Evolutionary conservation across 2,329 filamentous ascomycete genomes (phyloP).

Genomic region (Sclerotinia sclerotiorum): DNA sequence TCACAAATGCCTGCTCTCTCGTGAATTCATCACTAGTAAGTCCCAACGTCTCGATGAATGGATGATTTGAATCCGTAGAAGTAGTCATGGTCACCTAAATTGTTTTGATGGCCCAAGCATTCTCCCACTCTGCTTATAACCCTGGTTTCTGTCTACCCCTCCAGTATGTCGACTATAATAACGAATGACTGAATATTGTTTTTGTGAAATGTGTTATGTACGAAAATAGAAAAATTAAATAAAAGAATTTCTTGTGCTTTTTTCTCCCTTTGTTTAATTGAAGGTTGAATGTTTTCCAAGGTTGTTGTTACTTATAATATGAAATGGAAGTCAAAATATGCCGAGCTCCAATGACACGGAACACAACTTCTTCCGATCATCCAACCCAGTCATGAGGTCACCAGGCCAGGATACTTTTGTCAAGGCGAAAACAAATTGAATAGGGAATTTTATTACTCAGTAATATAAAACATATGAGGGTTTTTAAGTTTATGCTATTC

Average conservation of each 20-base stretch:
- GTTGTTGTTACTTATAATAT: background rate
- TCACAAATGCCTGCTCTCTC: constrained; percentile 40
- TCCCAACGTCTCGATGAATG: constrained; percentile 41
- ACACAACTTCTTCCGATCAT: constrained; percentile 13
- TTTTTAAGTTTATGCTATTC: background rate
- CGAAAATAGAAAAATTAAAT: background rate
- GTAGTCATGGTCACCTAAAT: constrained; percentile 12
- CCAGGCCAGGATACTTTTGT: background rate
- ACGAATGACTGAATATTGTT: constrained; percentile 5
- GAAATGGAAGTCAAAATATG: background rate
- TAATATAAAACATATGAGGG: background rate
- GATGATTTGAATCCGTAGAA: constrained; percentile 33
- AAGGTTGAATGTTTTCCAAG: background rate
- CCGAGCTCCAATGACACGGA: background rate
- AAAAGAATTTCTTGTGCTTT: background rate
- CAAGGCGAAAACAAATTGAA: background rate
- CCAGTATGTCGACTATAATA: constrained; percentile 2
- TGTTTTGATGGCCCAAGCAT: constrained; percentile 14
- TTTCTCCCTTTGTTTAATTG: background rate
- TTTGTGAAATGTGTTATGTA: background rate
- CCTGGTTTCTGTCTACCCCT: background rate
- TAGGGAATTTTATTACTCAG: background rate
- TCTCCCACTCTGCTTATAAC: constrained; percentile 4
- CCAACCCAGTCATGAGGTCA: constrained; percentile 14
- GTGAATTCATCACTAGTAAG: constrained; percentile 40